Percentiles rank a stretch among this genome's conserved stretches.
Conservation (phyloP, 208 protist species). For the Crithidia mellificae region DNA sequence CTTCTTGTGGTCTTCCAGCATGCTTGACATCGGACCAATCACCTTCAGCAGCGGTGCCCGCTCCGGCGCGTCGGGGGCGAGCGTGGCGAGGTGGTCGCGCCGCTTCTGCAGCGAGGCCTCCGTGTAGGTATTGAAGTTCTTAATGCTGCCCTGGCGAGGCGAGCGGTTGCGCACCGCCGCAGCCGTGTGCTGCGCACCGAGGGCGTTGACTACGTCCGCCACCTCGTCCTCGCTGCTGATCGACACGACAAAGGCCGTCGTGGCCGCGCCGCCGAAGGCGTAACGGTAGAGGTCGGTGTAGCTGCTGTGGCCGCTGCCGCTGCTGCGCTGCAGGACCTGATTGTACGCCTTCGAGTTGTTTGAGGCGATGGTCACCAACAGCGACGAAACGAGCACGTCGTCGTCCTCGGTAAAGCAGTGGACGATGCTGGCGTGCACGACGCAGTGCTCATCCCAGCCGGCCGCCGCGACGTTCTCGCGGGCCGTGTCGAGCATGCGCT, state of each 20-base stretch:
- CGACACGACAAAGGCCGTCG: conserved; percentile 31
- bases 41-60: conserved; percentile 22
- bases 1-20: conserved; percentile 41
- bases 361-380: conserved; percentile 37
- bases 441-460: conserved; percentile 38
- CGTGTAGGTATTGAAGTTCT: conserved; percentile 46
- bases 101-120: conserved; percentile 33
- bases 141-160: conserved; percentile 51
- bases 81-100: conserved; percentile 19
- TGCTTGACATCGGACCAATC: conserved; percentile 17
- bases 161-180: conserved; percentile 38
- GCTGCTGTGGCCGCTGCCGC: conserved; percentile 11
- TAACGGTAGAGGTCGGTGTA: conserved; percentile 48
- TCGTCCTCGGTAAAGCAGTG: conserved; percentile 36
- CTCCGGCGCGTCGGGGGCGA: conserved; percentile 13
- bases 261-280: conserved; percentile 55
- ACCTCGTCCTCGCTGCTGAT: conserved; percentile 34
- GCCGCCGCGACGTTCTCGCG: conserved; percentile 18
- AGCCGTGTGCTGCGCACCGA: conserved; percentile 31
- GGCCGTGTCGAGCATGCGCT: conserved; percentile 27
- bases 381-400: conserved; percentile 40
- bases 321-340: conserved; percentile 22
- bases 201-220: conserved; percentile 29
- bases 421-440: conserved; percentile 37
- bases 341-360: conserved; percentile 28